Conservation (phyloP, 495 filamentous ascomycete species). For the Mycothermus thermophilus region DNA sequence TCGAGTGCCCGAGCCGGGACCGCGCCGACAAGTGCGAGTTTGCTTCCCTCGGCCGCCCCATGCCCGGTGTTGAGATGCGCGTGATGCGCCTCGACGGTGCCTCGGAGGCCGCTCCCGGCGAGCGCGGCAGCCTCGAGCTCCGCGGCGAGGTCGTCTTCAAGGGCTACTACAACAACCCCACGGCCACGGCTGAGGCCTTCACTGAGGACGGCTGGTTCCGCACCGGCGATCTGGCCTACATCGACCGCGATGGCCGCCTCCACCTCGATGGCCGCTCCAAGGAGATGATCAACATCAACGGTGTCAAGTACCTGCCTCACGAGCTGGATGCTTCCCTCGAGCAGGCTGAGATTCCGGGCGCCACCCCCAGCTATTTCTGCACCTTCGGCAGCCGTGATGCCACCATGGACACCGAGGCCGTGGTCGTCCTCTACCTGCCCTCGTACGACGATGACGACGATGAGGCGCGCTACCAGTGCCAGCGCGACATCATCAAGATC, state of each 20-base stretch:
- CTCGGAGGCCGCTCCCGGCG: slow-evolving; percentile 4
- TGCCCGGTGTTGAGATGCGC: slow-evolving; percentile 31
- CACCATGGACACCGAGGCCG: slow-evolving; percentile 6
- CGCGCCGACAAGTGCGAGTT: background rate
- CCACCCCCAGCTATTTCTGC: slow-evolving; percentile 10
- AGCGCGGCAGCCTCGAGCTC: slow-evolving; percentile 15
- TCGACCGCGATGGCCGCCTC: slow-evolving; percentile 38
- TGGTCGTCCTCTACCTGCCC: slow-evolving; percentile 3
- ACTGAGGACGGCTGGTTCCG: slow-evolving; percentile 53
- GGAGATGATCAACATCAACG: slow-evolving; percentile 46
- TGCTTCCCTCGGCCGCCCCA: slow-evolving; percentile 28
- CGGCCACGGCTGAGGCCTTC: slow-evolving; percentile 41
- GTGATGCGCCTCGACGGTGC: slow-evolving; percentile 17
- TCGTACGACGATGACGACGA: slow-evolving; percentile 1
- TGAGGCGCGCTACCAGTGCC: background rate
- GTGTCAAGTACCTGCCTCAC: slow-evolving; percentile 31
- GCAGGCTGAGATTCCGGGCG: slow-evolving; percentile 10
- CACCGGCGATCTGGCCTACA: slow-evolving; percentile 45
- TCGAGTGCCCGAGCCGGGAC: slow-evolving; percentile 11
- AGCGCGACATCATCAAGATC: slow-evolving; percentile 1
- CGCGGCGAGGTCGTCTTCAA: slow-evolving; percentile 38
- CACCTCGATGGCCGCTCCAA: slow-evolving; percentile 43
- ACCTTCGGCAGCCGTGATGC: slow-evolving; percentile 16
- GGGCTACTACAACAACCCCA: slow-evolving; percentile 45
- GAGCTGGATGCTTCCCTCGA: slow-evolving; percentile 34